Percentiles rank a stretch among this genome's conserved stretches.
Evolutionary conservation across 257 asterid species (phyloP).

Genomic region (Solanum habrochaites): DNA sequence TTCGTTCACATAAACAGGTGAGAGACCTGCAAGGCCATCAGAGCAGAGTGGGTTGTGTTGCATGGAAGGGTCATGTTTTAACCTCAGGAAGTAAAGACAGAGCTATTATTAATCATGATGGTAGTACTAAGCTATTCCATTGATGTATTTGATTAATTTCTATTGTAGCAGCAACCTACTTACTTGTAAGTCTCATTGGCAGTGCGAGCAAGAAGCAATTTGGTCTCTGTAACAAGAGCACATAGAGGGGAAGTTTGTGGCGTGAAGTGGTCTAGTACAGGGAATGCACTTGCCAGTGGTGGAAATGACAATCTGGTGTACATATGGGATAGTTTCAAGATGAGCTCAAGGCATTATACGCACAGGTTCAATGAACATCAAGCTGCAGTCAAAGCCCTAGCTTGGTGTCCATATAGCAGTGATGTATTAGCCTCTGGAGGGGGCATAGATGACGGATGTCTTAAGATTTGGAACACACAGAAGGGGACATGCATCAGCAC

Average conservation of each 20-base stretch:
- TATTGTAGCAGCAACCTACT: not conserved
- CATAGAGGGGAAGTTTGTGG: slow-evolving; percentile 54
- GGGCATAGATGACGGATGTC: slow-evolving; percentile 39
- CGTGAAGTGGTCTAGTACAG: slow-evolving; percentile 61
- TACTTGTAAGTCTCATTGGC: not conserved
- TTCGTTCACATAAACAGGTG: slow-evolving; percentile 23
- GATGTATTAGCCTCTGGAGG: slow-evolving; percentile 78
- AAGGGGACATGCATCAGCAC: slow-evolving; percentile 48
- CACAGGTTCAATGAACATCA: slow-evolving; percentile 31
- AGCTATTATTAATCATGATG: slow-evolving; percentile 61
- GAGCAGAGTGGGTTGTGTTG: slow-evolving; percentile 39
- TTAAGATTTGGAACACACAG: slow-evolving; percentile 61
- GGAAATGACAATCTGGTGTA: slow-evolving; percentile 50
- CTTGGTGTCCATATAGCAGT: slow-evolving; percentile 67
- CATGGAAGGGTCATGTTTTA: slow-evolving; percentile 54
- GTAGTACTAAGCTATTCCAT: slow-evolving; percentile 13
- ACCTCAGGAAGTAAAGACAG: slow-evolving; percentile 58
- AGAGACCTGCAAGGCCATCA: slow-evolving; percentile 41
- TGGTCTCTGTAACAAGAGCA: slow-evolving; percentile 13
- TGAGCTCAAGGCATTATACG: slow-evolving; percentile 32
- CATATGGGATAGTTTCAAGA: slow-evolving; percentile 55
- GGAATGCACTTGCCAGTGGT: slow-evolving; percentile 55
- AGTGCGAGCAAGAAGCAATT: slow-evolving; percentile 57
- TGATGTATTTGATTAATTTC: not conserved
- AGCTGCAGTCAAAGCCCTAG: slow-evolving; percentile 79